Base-by-base conservation (phyloP, 2,329 filamentous ascomycete genomes). In the Calonectria hongkongensis region DNA sequence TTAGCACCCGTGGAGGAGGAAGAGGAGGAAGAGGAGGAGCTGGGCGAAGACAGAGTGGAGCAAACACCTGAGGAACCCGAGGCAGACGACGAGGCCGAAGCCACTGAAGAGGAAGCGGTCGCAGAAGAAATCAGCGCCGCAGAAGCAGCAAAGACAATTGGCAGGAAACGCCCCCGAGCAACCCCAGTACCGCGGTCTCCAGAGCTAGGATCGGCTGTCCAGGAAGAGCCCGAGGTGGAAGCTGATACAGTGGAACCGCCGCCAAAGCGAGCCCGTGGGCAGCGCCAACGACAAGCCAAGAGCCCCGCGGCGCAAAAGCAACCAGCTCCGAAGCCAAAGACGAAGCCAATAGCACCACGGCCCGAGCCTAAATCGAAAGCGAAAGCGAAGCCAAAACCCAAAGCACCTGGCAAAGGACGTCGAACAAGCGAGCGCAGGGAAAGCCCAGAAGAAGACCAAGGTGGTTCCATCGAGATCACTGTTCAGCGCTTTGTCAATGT, bases 401-500 rank as follows among this genome's bases (percentile, higher is more conserved):
- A 78, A 51, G 66, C 78, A 65, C 60, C 79, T 28, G 62, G 71
- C 43, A 76, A 79, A 75, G 74, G 30, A 43, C n/a, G 65, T 15
- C 69, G 39, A 4, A 25, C 56, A 28, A 72, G 65, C 25, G 30
- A 79, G 25, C 71, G 70, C 18, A 64, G 75, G 56, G 47, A 78
- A 7, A 79, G 78, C 30, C 43, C 43, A 25, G 65, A 72, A 8
- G 65, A 67, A 8, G 65, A 67, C 33, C 79, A 78, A 15, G 78
- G 80, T 12, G 78, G 75, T 4, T 81, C 81, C 2, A 84, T 92
- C 51, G 88, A 90, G 7, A 87, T 93, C n/a, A 89, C 86, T 1
- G 89, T 92, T 0, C 90, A 93, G 79, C 87, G 91, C 15, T 91
- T 92, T 58, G 80, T 85, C 76, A 89, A 88, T n/a, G 85, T 85